phyloP scores from a whole-genome alignment of 1,284 basidiomycete genomes.

The Trichosporon asahii region DNA sequence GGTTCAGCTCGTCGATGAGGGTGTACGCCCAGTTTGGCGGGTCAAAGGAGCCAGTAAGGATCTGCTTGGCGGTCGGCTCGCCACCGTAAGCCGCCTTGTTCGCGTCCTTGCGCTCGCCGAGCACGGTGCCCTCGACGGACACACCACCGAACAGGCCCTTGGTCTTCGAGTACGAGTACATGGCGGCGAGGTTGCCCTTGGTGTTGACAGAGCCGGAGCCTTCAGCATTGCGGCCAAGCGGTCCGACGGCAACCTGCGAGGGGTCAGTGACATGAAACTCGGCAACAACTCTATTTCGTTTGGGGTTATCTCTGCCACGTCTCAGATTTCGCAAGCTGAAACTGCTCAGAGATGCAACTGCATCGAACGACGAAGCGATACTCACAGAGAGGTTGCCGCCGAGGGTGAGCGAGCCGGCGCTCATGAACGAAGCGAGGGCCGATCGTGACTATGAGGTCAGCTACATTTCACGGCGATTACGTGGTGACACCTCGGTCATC shows the following conservation, averaged over 20 bases:
- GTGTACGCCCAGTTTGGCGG: slow-evolving; percentile 71
- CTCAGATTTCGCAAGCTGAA: neutral
- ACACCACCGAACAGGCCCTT: slow-evolving; percentile 77
- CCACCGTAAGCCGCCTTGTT: slow-evolving; percentile 74
- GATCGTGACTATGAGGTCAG: slow-evolving; percentile 48
- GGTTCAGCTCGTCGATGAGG: slow-evolving; percentile 69
- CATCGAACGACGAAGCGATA: neutral
- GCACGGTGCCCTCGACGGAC: slow-evolving; percentile 88
- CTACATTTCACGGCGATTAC: slow-evolving; percentile 2
- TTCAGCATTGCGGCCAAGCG: slow-evolving; percentile 90
- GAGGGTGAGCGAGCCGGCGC: slow-evolving; percentile 73
- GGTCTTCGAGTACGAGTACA: slow-evolving; percentile 96
- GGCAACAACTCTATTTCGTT: neutral
- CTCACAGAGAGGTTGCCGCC: slow-evolving; percentile 26
- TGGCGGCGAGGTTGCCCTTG: slow-evolving; percentile 84
- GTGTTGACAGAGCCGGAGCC: slow-evolving; percentile 81
- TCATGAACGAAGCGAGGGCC: slow-evolving; percentile 82
- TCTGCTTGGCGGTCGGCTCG: slow-evolving; percentile 68
- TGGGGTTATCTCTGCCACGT: neutral
- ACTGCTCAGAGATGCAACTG: neutral
- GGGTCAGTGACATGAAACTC: neutral
- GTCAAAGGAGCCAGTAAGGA: slow-evolving; percentile 71
- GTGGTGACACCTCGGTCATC: slow-evolving; percentile 48
- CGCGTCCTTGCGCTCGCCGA: slow-evolving; percentile 89
- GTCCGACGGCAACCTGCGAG: slow-evolving; percentile 71